Conservation (phyloP, 805 yeast genomes). For the Isabelozyma pseudorhagii region DNA sequence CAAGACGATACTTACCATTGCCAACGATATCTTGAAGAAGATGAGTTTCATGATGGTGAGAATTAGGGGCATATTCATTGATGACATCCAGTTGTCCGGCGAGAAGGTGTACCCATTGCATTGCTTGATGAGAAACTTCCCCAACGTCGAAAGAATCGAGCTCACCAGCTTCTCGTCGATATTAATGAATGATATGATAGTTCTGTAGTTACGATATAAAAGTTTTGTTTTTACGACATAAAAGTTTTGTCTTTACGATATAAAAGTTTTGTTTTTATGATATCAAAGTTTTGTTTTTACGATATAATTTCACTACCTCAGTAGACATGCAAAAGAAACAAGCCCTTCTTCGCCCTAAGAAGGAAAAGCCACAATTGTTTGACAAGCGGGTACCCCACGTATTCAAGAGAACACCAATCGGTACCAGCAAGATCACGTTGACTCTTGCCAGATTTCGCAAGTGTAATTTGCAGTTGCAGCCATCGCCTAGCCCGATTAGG, state of each 20-base stretch:
- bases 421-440: too few species aligned
- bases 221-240: neutral
- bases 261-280: neutral
- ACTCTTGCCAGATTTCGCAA: too few species aligned
- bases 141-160: constrained; percentile 27
- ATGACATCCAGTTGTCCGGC: constrained; percentile 26
- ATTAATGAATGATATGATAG: constrained; percentile 17
- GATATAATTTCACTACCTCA: too few species aligned
- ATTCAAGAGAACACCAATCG: too few species aligned
- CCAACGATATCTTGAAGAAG: constrained; percentile 33
- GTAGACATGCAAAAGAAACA: too few species aligned
- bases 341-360: too few species aligned
- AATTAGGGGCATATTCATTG: constrained; percentile 28
- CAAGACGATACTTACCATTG: constrained; percentile 25
- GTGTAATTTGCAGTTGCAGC: too few species aligned
- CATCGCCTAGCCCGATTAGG: too few species aligned
- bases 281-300: too few species aligned
- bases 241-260: neutral
- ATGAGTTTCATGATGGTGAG: constrained; percentile 29
- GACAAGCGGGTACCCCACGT: too few species aligned
- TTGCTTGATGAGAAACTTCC: constrained; percentile 27
- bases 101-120: constrained; percentile 28
- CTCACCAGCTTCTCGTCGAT: constrained; percentile 18
- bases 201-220: neutral
- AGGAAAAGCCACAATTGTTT: too few species aligned